Conservation (phyloP, 2,329 filamentous ascomycete genomes). For the Lachnellula hyalina region DNA sequence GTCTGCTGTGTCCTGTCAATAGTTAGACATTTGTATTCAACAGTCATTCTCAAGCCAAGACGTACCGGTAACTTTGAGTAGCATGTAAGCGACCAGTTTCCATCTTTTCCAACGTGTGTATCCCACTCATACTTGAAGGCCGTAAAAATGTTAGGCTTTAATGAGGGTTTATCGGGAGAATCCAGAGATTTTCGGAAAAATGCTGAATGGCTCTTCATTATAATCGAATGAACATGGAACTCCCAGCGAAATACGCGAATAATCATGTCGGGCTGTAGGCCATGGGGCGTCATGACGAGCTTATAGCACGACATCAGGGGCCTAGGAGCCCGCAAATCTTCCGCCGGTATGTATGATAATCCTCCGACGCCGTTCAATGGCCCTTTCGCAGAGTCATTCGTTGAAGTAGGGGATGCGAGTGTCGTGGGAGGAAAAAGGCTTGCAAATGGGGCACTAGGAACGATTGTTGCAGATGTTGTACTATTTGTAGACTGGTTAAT, state of each 20-base stretch:
- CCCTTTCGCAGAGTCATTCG: no score
- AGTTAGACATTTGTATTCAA: neutral
- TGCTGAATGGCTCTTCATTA: neutral
- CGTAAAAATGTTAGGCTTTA: neutral
- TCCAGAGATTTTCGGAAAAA: conserved; percentile 4
- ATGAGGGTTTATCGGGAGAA: neutral
- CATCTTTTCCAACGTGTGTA: neutral
- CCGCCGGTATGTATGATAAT: neutral
- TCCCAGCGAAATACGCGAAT: neutral
- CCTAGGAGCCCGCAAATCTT: neutral
- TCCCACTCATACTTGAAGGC: conserved; percentile 2
- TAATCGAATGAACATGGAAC: neutral
- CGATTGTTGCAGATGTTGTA: no score
- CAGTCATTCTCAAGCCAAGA: neutral
- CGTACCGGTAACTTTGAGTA: neutral
- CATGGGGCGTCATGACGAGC: neutral
- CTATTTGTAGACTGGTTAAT: no score
- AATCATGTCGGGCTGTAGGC: neutral
- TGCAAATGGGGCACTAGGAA: no score
- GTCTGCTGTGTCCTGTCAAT: neutral
- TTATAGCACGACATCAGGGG: neutral
- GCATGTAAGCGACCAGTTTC: neutral
- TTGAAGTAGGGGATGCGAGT: no score
- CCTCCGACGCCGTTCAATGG: no score
- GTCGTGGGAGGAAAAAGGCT: no score